phyloP scores from a whole-genome alignment of 805 yeast species.

The Starmerella floris region DNA sequence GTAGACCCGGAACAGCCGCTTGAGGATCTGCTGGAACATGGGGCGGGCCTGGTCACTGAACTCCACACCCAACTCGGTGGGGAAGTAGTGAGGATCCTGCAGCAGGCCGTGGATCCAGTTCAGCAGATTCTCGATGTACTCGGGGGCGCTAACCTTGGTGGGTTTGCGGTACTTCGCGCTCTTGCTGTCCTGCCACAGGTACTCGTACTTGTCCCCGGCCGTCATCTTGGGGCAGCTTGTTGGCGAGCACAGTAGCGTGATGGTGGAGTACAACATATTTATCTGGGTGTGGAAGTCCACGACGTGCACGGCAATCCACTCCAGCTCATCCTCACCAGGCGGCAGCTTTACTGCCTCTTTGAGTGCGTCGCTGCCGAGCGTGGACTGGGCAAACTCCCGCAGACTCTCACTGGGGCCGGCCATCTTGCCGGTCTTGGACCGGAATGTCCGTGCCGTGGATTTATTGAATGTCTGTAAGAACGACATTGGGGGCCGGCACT shows the following conservation, averaged over 20 bases:
- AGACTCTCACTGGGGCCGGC: slow-evolving; percentile 30
- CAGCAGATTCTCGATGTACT: slow-evolving; percentile 85
- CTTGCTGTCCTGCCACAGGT: slow-evolving; percentile 74
- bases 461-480: slow-evolving; percentile 21
- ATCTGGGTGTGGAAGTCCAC: slow-evolving; percentile 93
- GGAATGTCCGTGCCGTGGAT: slow-evolving; percentile 28
- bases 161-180: slow-evolving; percentile 51
- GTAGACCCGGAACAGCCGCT: slow-evolving; percentile 82
- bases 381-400: slow-evolving; percentile 82
- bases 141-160: slow-evolving; percentile 82
- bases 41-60: slow-evolving; percentile 75
- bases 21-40: slow-evolving; percentile 72
- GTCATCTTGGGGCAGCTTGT: slow-evolving; percentile 92
- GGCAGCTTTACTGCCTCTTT: slow-evolving; percentile 91
- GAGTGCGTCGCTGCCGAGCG: slow-evolving; percentile 81
- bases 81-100: slow-evolving; percentile 83
- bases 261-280: slow-evolving; percentile 90
- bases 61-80: slow-evolving; percentile 79
- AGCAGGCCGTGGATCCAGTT: slow-evolving; percentile 87
- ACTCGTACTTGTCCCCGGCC: slow-evolving; percentile 94
- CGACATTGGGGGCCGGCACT: slow-evolving; percentile 20
- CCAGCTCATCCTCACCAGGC: slow-evolving; percentile 77
- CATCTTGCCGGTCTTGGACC: slow-evolving; percentile 23
- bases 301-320: slow-evolving; percentile 96
- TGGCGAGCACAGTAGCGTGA: slow-evolving; percentile 94